phyloP scores from a whole-genome alignment of 805 yeast species.

The Kazachstania bromeliacearum region DNA sequence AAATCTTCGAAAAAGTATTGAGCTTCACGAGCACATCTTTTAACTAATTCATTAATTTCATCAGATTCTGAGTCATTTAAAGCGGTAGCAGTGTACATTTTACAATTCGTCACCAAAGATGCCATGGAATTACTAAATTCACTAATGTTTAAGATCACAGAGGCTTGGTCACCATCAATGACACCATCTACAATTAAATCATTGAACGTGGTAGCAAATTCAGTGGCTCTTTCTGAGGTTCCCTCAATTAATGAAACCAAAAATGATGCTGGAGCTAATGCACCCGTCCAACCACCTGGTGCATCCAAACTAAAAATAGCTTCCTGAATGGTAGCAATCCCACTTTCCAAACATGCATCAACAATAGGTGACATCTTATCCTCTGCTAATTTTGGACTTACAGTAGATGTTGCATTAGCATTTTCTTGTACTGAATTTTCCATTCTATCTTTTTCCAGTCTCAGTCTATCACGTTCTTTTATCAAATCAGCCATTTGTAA shows the following conservation, averaged over 20 bases:
- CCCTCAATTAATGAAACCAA: conserved; percentile 52
- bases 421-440: neutral
- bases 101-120: conserved; percentile 32
- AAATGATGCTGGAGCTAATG: conserved; percentile 6
- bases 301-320: conserved; percentile 60
- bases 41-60: conserved; percentile 11
- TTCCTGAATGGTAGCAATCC: conserved; percentile 66
- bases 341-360: conserved; percentile 63
- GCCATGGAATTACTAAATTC: conserved; percentile 38
- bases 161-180: conserved; percentile 45
- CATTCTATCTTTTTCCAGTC: conserved; percentile 57
- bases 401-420: neutral
- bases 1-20: conserved; percentile 54
- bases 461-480: conserved; percentile 81
- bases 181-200: conserved; percentile 65
- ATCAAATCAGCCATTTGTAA: conserved; percentile 82
- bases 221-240: conserved; percentile 61
- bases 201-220: conserved; percentile 49
- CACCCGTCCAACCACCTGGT: conserved; percentile 33
- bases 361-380: conserved; percentile 45
- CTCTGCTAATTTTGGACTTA: conserved; percentile 24
- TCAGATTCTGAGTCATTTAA: conserved; percentile 4
- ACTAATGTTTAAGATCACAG: conserved; percentile 25
- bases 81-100: conserved; percentile 7
- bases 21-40: conserved; percentile 50